A percentile compares a stretch with the other conserved stretches of the same genome.
These are phyloP conservation scores for Fusarium anthophilum DNA, from an alignment of 2,329 filamentous ascomycete genomes.

Conservation along the genomic window DNA sequence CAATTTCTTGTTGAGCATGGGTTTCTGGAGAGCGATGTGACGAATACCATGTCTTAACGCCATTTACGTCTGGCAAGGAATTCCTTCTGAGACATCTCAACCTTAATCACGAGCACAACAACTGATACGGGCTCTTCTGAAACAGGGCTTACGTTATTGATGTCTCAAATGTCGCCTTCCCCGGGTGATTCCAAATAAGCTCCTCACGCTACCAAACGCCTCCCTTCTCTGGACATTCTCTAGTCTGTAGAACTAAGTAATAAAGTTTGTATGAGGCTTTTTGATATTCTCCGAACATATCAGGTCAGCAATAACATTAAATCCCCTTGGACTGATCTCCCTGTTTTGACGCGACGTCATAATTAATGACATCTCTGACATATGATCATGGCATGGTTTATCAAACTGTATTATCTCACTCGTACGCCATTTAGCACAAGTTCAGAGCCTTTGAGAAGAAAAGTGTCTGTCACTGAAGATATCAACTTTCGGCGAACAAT, in stretches of 20 bases:
- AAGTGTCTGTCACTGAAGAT: not conserved
- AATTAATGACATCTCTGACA: too few relatives aligned
- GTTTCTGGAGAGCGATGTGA: not conserved
- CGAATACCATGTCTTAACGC: not conserved
- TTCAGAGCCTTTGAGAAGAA: not conserved
- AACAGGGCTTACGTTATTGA: not conserved
- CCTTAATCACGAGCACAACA: not conserved
- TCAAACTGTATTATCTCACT: not conserved
- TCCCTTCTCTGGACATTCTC: not conserved
- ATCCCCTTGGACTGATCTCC: not conserved
- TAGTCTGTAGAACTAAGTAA: not conserved
- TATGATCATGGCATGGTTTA: too few relatives aligned
- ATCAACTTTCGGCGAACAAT: not conserved
- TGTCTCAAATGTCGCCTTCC: not conserved
- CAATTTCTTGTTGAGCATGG: too few relatives aligned
- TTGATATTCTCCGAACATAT: not conserved
- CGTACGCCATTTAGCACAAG: not conserved
- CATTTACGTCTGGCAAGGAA: not conserved
- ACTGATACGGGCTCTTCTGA: too few relatives aligned
- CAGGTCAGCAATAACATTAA: not conserved
- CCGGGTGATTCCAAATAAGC: not conserved
- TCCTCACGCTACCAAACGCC: not conserved
- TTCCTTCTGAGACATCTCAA: not conserved
- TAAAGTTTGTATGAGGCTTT: not conserved
- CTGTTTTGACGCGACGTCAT: not conserved